Percentiles rank a stretch among this genome's conserved stretches.
phyloP scores from a whole-genome alignment of 768 basidiomycete genomes.

The Podaxis rugospora region DNA sequence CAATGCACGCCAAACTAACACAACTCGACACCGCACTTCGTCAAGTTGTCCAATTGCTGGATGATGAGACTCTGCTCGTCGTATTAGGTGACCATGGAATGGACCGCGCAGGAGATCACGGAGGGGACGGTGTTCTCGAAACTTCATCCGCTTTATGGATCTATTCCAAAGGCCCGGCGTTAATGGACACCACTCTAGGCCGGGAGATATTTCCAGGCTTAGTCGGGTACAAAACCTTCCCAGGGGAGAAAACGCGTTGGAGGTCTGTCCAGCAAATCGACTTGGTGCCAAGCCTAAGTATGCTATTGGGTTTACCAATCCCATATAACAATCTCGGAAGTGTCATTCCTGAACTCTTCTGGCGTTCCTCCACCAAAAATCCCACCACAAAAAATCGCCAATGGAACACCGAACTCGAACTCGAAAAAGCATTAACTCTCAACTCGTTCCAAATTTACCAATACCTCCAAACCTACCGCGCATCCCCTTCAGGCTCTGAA shows the following conservation, averaged over 20 bases:
- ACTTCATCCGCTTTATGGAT: constrained; percentile 88
- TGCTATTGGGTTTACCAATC: constrained; percentile 88
- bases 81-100: constrained; percentile 97
- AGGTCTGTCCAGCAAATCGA: constrained; percentile 90
- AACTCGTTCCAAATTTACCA: constrained; percentile 73
- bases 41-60: constrained; percentile 66
- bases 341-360: constrained; percentile 90
- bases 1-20: constrained; percentile 78
- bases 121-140: constrained; percentile 81
- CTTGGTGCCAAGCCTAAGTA: constrained; percentile 80
- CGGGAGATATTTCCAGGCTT: constrained; percentile 42
- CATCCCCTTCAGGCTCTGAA: constrained; percentile 65
- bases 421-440: constrained; percentile 58
- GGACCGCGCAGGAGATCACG: constrained; percentile 92
- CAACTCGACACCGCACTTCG: constrained; percentile 85
- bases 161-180: constrained; percentile 70
- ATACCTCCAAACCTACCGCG: constrained; percentile 77
- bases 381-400: background rate
- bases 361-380: constrained; percentile 26
- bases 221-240: constrained; percentile 54
- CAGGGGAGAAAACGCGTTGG: constrained; percentile 46
- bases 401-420: constrained; percentile 20
- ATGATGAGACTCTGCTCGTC: constrained; percentile 87
- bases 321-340: constrained; percentile 94
- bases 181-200: constrained; percentile 30